Base-by-base conservation (phyloP, 345 rosid genomes). In the Citrus sp. region DNA sequence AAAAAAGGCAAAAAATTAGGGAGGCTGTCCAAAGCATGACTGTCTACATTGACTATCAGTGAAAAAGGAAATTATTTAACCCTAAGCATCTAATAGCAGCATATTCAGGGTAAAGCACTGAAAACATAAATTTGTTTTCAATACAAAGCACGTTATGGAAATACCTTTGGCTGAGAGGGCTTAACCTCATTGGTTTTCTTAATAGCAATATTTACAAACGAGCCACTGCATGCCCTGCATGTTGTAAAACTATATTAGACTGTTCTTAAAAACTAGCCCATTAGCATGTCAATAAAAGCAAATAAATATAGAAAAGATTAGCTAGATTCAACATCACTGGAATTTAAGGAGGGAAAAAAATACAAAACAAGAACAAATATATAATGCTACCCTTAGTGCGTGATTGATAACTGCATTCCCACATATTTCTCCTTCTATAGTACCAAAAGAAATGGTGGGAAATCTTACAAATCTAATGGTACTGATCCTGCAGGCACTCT, bases 401-500 rank as follows among this genome's bases (percentile, higher is more conserved):
- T 61, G 13, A 60, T 60, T 35, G 2, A 56, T 22, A 56, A 55
- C n/a, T 22, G 28, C 21, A 56, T 59, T 38, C 35, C 34, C 4
- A 60, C 9, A 38, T 14, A 60, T 16, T 59, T 16, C 9, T 24
- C 71, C 10, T 49, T 32, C 62, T 24, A 13, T 22, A 22, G 24
- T 5, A 49, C 19, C 24, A 12, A 42, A 56, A 72, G 46, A 59
- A 66, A 32, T 37, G 64, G 38, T 21, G 9, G 58, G 54, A 34
- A 51, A 66, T 30, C 84, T 78, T 76, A 85, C 88, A 46, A 35
- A 63, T 82, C 51, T 1, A 46, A 27, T 38, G 69, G 85, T 42
- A 13, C 77, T n/a, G 77, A 56, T 74, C 87, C 83, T 3, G 82
- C 85, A 75, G 89, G 90, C 34, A 89, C 88, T 75, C 90, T 87